Evolutionary conservation across 2,329 filamentous ascomycete genomes (phyloP), one percentile per base, ranked within the genome.

Genomic region (Colletotrichum sidae): DNA sequence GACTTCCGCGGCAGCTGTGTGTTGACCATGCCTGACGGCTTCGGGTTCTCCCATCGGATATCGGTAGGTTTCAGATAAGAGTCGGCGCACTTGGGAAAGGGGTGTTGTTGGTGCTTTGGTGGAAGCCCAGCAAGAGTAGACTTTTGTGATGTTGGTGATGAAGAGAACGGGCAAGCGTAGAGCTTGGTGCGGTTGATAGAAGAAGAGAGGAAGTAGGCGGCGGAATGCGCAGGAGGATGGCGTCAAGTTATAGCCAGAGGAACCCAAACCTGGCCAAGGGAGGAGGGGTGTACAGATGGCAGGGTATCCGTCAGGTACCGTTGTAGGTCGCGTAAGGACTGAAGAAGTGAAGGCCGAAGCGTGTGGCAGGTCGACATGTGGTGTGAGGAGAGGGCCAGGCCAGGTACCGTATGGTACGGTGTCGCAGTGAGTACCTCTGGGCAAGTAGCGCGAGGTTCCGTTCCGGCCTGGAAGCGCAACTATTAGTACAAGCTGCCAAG

Each of bases 11-110:
- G 67, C 67, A 66, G 56, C 51, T 66, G 63, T 66, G 67, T 66
- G 59, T 56, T 66, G 67, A 69, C 67, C 67, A 69, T 68, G 66
- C 65, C 67, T 69, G 61, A 55, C 41, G 57, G 65, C 60, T 65
- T 68, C 65, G 65, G 67, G 57, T 68, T 69, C 66, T 69, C 67
- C 67, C 67, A 69, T 69, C 67, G 67, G 67, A 69, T 66, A 66
- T 65, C 67, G 61, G 61, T 65, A 52, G 65, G 63, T 55, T 54
- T 58, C 57, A 61, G 63, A 47, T 57, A 63, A 55, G 25, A 67
- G 37, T 53, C 41, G 53, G 56, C 53, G 52, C 55, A 41, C 47
- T 44, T 13, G 12, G 35, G 58, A 38, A 41, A 35, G 15, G 38
- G 33, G 44, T 46, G 39, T 17, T 59, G 52, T 66, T 57, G 63